Conservation (phyloP, 495 filamentous ascomycete species). For the Trichoderma gamsii region DNA sequence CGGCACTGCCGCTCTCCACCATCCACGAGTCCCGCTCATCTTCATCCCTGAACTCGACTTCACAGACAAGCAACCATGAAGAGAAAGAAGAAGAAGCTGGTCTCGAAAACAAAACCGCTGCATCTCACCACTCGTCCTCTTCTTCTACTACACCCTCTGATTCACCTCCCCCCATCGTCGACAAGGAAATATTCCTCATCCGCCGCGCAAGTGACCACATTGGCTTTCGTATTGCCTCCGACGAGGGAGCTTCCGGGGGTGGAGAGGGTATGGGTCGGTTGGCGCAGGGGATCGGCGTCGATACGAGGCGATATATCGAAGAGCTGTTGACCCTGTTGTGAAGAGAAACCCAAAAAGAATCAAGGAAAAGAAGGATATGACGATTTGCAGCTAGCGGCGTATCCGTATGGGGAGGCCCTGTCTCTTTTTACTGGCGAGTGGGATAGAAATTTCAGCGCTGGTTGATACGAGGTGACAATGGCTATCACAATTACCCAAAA, state of each 20-base stretch:
- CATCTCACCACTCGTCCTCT: neutral
- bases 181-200: constrained; percentile 74
- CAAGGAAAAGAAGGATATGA: neutral
- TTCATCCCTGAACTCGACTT: neutral
- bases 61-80: neutral
- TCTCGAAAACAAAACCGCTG: neutral
- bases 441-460: too few species aligned
- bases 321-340: constrained; percentile 59
- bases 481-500: neutral
- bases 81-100: neutral
- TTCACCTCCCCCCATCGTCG: constrained; percentile 19
- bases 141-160: neutral
- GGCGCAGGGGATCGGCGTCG: constrained; percentile 82
- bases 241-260: constrained; percentile 38
- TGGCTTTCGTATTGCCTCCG: constrained; percentile 29
- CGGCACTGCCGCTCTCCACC: constrained; percentile 9
- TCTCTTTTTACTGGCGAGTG: too few species aligned
- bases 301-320: constrained; percentile 83
- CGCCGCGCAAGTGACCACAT: constrained; percentile 66
- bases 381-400: neutral
- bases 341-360: neutral
- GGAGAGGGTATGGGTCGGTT: constrained; percentile 58
- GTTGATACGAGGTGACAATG: neutral
- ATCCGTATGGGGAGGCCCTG: too few species aligned
- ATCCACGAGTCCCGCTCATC: constrained; percentile 1